Conservation (phyloP, 441 rosid species). For the Manihot esculenta region DNA sequence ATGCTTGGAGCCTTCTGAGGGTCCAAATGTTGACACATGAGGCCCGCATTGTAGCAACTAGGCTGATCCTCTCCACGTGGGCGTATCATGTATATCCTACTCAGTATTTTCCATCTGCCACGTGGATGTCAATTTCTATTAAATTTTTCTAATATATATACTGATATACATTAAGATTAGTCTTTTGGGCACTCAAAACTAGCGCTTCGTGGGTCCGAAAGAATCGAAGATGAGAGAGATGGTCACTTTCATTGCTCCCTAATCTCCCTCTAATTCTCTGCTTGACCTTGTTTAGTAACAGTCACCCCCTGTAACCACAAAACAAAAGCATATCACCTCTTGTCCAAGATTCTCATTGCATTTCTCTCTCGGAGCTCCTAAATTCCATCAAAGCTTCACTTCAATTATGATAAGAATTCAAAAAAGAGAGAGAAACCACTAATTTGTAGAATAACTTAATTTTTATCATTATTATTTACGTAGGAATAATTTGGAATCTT, state of each 20-base stretch:
- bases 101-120: constrained; percentile 36
- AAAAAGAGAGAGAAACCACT: background rate
- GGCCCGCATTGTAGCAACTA: constrained; percentile 21
- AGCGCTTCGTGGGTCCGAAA: constrained; percentile 18
- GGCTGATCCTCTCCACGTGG: constrained; percentile 45
- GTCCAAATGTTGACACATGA: constrained; percentile 13
- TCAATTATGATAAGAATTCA: background rate
- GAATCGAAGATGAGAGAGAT: constrained; percentile 28
- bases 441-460: no score
- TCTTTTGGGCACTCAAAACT: no score
- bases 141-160: no score
- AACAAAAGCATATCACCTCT: background rate
- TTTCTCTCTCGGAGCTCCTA: background rate
- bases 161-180: no score
- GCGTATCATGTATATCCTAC: constrained; percentile 24
- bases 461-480: background rate
- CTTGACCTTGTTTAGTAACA: background rate
- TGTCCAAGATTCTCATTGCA: constrained; percentile 6
- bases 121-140: constrained; percentile 16
- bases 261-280: constrained; percentile 16
- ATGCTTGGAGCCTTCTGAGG: constrained; percentile 24
- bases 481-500: constrained; percentile 14
- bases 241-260: constrained; percentile 46
- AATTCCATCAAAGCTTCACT: background rate
- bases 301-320: no score